These are phyloP conservation scores for Paragyromitra xinjiangensis DNA, from an alignment of 495 filamentous ascomycete genomes.

Conservation along the genomic window DNA sequence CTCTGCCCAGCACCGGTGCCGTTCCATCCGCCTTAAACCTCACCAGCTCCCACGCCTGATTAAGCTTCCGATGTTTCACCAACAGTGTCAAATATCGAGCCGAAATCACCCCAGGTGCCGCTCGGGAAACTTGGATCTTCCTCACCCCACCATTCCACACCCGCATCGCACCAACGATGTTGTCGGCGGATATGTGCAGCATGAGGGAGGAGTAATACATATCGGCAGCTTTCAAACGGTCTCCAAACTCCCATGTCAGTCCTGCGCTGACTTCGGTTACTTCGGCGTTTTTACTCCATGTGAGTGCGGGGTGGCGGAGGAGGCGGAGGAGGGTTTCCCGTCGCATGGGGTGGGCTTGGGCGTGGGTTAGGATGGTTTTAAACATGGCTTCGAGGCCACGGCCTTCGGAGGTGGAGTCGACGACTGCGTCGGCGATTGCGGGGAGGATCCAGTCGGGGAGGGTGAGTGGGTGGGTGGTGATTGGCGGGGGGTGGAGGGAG, in stretches of 20 bases:
- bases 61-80: conserved; percentile 20
- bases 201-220: conserved; percentile 33
- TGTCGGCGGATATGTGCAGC: conserved; percentile 25
- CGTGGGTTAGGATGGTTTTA: conserved; percentile 26
- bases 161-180: conserved; percentile 29
- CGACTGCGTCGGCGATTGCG: conserved; percentile 39
- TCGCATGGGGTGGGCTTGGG: conserved; percentile 29
- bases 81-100: background rate
- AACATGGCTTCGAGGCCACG: conserved; percentile 46
- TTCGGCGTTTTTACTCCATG: conserved; percentile 34
- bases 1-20: too few relatives aligned
- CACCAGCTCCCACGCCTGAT: conserved; percentile 25
- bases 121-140: conserved; percentile 11
- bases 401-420: conserved; percentile 50
- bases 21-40: too few relatives aligned
- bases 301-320: conserved; percentile 41
- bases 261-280: conserved; percentile 22
- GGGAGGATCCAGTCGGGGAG: conserved; percentile 47
- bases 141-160: conserved; percentile 26
- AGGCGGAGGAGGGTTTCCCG: conserved; percentile 37
- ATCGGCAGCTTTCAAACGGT: conserved; percentile 13
- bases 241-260: conserved; percentile 27
- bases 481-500: conserved; percentile 30
- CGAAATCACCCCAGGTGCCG: conserved; percentile 13
- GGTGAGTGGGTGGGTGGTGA: conserved; percentile 38